These are phyloP conservation scores for Boletus edulis DNA, from an alignment of 768 basidiomycete genomes.

Conservation along the genomic window DNA sequence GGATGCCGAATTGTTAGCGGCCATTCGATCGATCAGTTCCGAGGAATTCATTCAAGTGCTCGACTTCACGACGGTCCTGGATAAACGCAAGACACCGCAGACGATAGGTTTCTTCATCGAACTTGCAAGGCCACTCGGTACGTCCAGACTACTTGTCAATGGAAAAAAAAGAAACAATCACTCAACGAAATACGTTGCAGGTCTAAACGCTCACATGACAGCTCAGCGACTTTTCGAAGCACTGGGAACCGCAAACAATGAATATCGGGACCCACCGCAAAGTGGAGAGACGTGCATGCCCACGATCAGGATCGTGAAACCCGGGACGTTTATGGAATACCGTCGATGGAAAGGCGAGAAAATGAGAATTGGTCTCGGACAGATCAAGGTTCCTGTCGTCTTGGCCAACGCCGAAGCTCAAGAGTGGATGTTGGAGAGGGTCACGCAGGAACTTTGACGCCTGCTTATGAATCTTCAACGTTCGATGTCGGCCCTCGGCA, in stretches of 20 bases:
- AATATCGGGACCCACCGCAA: neutral
- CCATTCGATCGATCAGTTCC: conserved; percentile 3
- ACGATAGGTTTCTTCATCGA: conserved; percentile 16
- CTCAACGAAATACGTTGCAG: neutral
- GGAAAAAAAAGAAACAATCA: neutral
- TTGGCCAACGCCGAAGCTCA: neutral
- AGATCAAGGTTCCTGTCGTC: conserved; percentile 17
- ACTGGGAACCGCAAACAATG: neutral
- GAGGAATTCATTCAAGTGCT: conserved; percentile 1
- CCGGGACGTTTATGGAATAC: conserved; percentile 11
- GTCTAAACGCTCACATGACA: neutral
- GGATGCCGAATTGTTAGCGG: conserved; percentile 2
- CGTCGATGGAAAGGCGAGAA: conserved; percentile 7
- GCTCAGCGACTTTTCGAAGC: conserved; percentile 4
- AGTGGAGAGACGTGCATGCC: conserved; percentile 1
- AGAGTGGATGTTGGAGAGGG: conserved; percentile 11
- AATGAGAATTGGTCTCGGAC: conserved; percentile 5
- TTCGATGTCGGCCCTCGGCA: too few species aligned
- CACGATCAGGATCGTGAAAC: conserved; percentile 10
- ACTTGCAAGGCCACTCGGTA: conserved; percentile 1
- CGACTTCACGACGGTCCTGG: conserved; percentile 11
- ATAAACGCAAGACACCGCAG: conserved; percentile 5
- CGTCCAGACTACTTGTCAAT: neutral
- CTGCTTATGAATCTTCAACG: too few species aligned
- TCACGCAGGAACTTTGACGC: conserved; percentile 5